Evolutionary conservation across 345 rosid species (phyloP).

Genomic region (Pistacia atlantica): DNA sequence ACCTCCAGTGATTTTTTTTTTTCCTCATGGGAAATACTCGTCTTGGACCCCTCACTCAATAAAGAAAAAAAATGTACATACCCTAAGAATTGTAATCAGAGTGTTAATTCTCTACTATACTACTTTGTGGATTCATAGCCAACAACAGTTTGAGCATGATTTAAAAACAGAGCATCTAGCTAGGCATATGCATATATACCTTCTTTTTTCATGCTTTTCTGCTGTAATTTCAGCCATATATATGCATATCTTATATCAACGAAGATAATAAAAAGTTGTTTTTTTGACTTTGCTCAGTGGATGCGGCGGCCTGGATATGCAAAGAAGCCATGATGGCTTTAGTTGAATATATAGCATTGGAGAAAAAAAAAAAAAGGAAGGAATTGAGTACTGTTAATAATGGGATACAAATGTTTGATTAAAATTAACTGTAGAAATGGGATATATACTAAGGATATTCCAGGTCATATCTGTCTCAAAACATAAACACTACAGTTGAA

Average conservation of each 20-base stretch:
- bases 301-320: constrained; percentile 30
- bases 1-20: too few species aligned
- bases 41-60: too few species aligned
- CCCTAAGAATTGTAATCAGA: too few species aligned
- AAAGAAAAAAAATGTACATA: too few species aligned
- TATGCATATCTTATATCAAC: neutral
- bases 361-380: neutral
- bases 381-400: constrained; percentile 10
- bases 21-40: too few species aligned
- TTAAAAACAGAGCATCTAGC: neutral
- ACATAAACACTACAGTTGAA: neutral
- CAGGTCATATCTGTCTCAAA: neutral
- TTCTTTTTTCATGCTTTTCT: neutral
- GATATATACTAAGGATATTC: constrained; percentile 22
- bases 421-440: neutral
- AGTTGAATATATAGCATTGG: neutral
- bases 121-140: neutral
- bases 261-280: neutral
- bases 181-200: neutral
- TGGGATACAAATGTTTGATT: constrained; percentile 17
- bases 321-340: constrained; percentile 2
- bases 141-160: neutral
- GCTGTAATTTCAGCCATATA: neutral
- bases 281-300: constrained; percentile 17
- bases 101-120: too few species aligned